Conservation (phyloP, 2,329 filamentous ascomycete genomes). For the Venturia pyrina region DNA sequence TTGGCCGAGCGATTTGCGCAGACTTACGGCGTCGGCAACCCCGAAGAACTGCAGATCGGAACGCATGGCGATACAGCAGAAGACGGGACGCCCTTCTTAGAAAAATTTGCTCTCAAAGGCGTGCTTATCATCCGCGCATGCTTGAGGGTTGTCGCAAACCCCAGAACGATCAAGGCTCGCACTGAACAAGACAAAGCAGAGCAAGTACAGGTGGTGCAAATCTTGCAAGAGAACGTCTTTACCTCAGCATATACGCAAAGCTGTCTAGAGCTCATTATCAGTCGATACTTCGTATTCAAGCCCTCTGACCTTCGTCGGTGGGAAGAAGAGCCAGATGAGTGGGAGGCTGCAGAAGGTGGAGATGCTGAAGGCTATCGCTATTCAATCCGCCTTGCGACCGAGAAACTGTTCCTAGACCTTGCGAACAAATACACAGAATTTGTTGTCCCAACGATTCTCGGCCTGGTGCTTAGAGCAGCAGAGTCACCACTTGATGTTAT, state of each 20-base stretch:
- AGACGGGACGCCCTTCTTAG: constrained; percentile 49
- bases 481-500: background rate
- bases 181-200: constrained; percentile 49
- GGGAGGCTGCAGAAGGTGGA: constrained; percentile 83
- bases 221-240: constrained; percentile 65
- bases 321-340: constrained; percentile 91
- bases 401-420: constrained; percentile 87
- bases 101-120: constrained; percentile 74
- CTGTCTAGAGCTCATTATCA: constrained; percentile 76
- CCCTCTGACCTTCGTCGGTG: constrained; percentile 78
- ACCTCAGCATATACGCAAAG: constrained; percentile 67
- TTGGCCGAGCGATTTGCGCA: constrained; percentile 69
- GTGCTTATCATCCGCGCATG: constrained; percentile 74
- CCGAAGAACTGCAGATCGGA: constrained; percentile 16
- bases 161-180: constrained; percentile 72
- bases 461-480: background rate
- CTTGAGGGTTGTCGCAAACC: constrained; percentile 74
- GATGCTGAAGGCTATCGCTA: constrained; percentile 83
- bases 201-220: constrained; percentile 56
- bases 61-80: constrained; percentile 36
- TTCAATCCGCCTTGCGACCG: constrained; percentile 81
- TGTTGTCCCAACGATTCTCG: constrained; percentile 7
- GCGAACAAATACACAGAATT: constrained; percentile 74
- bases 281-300: constrained; percentile 79
- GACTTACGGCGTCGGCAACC: constrained; percentile 43